Evolutionary conservation across 805 yeast genomes (phyloP), one percentile per base, ranked within the genome.

Genomic region (Teunomyces pallodes): DNA sequence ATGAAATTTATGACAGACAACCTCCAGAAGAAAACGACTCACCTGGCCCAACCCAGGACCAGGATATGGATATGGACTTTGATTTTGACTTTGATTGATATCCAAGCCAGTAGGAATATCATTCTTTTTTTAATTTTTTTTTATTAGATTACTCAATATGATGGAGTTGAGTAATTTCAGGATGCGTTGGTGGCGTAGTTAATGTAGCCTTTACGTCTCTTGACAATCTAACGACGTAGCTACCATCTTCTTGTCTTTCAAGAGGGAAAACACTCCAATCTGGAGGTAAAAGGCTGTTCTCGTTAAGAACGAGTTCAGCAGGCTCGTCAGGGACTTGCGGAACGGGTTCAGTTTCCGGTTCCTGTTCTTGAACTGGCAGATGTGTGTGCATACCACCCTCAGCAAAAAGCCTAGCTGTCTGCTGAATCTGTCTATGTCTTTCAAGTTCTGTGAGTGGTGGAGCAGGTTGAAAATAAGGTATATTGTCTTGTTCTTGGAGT

Each of bases 191-290:
- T 7, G n/a, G 10, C 13, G 30, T 38, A 26, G 27, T 3, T 17
- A 38, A 38, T 14, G 16, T 38, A 16, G 29, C 41, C 29, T 5
- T 38, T 13, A 38, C 30, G 27, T 38, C 29, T 9, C 41, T 14
- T 2, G 69, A 61, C 27, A 62, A 46, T 32, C 49, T 54, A 14
- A 65, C 62, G 5, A 9, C 16, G 46, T 43, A 47, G 26, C 27
- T 42, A 5, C 33, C 42, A 6, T 32, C 14, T 13, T 40, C 46
- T 13, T n/a, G 38, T 20, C 33, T 49, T 35, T 50, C 52, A 10
- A 65, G 43, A 2, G 72, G 71, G 32, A 67, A 47, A 8, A 64
- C 26, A 2, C 62, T 51, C 69, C 70, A 65, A 30, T 60, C 59
- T 3, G 67, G 69, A 2, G 72, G 72, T 64, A 32, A 2, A 64